Evolutionary conservation across 2,329 filamentous ascomycete genomes (phyloP).

Genomic region (Alternaria tenuissima): DNA sequence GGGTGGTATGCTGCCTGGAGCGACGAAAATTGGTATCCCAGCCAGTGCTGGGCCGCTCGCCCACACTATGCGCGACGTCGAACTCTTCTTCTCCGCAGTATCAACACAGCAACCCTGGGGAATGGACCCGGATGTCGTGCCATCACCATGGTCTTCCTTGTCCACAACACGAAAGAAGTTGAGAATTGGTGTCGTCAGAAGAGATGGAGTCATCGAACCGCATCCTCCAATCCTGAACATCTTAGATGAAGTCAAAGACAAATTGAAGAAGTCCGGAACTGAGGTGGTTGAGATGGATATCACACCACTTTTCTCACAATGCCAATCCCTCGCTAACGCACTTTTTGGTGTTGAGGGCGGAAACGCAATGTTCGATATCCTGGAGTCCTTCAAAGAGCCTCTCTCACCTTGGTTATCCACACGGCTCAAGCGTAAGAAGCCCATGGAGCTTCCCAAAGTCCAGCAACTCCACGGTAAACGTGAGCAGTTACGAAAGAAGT

Average conservation of each 20-base stretch:
- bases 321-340: constrained; percentile 64
- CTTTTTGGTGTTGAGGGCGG: constrained; percentile 68
- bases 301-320: constrained; percentile 61
- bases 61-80: constrained; percentile 60
- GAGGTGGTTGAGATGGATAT: constrained; percentile 67
- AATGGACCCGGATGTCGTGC: constrained; percentile 55
- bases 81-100: constrained; percentile 63
- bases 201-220: constrained; percentile 61
- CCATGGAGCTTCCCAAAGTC: constrained; percentile 58
- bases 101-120: constrained; percentile 62
- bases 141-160: constrained; percentile 48
- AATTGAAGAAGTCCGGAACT: constrained; percentile 53
- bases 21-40: constrained; percentile 55
- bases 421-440: constrained; percentile 59
- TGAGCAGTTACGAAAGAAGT: constrained; percentile 62
- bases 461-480: constrained; percentile 63
- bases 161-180: constrained; percentile 40
- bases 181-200: constrained; percentile 59
- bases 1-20: constrained; percentile 56
- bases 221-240: constrained; percentile 60
- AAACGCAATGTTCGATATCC: constrained; percentile 63
- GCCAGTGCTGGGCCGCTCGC: constrained; percentile 58
- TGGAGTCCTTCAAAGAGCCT: constrained; percentile 65
- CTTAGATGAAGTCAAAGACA: constrained; percentile 55
- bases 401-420: constrained; percentile 67